These are phyloP conservation scores for Microdochium nivale DNA, from an alignment of 2,329 filamentous ascomycete genomes.

Conservation along the genomic window DNA sequence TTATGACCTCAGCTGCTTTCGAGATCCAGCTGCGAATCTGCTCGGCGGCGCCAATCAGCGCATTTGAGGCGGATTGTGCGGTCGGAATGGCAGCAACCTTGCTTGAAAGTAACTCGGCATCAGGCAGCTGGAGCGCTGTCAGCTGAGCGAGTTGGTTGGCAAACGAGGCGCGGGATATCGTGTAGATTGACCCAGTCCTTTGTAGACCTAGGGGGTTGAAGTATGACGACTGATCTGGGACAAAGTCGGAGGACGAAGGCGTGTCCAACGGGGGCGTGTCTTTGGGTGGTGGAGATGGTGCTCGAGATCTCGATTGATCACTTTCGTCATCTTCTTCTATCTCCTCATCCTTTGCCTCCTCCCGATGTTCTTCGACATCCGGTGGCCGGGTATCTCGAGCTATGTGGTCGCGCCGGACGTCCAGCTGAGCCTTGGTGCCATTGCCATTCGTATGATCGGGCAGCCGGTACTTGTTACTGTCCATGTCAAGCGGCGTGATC, in stretches of 20 bases:
- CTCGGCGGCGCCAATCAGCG: slow-evolving; percentile 77
- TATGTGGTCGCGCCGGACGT: slow-evolving; percentile 49
- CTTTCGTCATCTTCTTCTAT: background rate
- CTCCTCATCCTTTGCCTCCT: too few species aligned
- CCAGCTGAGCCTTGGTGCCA: slow-evolving; percentile 53
- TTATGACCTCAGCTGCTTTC: slow-evolving; percentile 83
- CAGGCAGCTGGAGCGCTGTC: slow-evolving; percentile 81
- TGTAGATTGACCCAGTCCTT: slow-evolving; percentile 83
- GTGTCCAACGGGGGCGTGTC: slow-evolving; percentile 37
- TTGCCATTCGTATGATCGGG: slow-evolving; percentile 63
- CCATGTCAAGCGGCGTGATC: slow-evolving; percentile 48
- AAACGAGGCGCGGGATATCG: slow-evolving; percentile 84
- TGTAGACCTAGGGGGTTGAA: slow-evolving; percentile 59
- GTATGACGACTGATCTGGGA: slow-evolving; percentile 47
- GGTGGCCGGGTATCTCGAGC: slow-evolving; percentile 35
- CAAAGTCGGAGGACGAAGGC: slow-evolving; percentile 29
- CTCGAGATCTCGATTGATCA: slow-evolving; percentile 10
- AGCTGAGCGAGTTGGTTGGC: slow-evolving; percentile 88
- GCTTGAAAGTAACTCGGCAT: slow-evolving; percentile 73
- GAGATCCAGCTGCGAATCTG: slow-evolving; percentile 92
- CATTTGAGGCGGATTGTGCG: slow-evolving; percentile 72
- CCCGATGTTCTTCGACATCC: slow-evolving; percentile 7
- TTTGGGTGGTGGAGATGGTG: slow-evolving; percentile 38
- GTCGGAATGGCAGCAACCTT: slow-evolving; percentile 80
- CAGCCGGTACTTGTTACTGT: slow-evolving; percentile 66